Evolutionary conservation across 768 basidiomycete genomes (phyloP), one percentile per base, ranked within the genome.

Genomic region (Boletales sp.): DNA sequence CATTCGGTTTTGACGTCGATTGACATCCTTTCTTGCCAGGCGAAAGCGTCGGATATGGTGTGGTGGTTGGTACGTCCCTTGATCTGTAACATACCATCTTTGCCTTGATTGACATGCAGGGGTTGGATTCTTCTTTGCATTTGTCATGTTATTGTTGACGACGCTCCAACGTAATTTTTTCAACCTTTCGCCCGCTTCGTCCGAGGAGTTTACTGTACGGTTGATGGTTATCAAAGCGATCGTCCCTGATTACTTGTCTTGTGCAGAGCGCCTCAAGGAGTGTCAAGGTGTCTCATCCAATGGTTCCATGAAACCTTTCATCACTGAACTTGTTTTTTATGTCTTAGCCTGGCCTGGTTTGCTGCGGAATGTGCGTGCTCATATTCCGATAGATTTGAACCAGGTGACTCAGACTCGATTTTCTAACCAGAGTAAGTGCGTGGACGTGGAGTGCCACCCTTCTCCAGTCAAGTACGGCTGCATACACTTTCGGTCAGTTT

Each of bases 391-490:
- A n/a, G 18, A 6, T 40, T 19, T 27, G 6, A 10, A 14, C 2
- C 13, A 7, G 9, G 18, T 19, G 17, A 30, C 38, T 57, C 14
- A 47, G 17, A n/a, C 18, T 30, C 9, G 18, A 41, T 44, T 41
- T 37, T 40, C 3, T 2, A 21, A 11, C 3, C 42, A 75, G 74
- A 45, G 76, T 79, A 8, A 76, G 76, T 47, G 79, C 79, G 0
- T 78, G 77, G 79, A 81, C 78, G 12, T 80, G 78, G 79, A 78
- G 77, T 43, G 78, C 78, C 1, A 80, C 79, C 0, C 68, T 80
- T 13, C 67, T 80, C n/a, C 77, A 78, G 50, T 78, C 78, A 1
- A 75, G 75, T 45, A 78, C 78, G 0, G 77, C 74, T 0, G 76
- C 77, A 4, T 79, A 80, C 53, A 73, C 73, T 1, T 79, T 75